Base-by-base conservation (phyloP, 208 protist genomes). In the Trypanosoma cruzi region DNA sequence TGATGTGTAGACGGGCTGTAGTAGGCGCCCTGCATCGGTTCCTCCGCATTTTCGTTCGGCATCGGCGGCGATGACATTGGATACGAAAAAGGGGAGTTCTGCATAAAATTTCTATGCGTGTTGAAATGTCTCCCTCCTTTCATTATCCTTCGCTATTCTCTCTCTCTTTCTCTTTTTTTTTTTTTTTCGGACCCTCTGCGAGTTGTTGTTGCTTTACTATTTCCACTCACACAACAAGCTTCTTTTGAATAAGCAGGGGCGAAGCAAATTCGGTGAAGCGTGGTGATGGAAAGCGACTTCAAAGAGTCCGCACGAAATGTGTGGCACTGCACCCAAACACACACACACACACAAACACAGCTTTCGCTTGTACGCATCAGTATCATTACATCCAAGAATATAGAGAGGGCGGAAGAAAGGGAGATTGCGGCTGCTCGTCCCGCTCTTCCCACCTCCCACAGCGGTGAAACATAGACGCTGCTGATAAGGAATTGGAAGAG, bases 1-100 rank as follows among this genome's bases (percentile, higher is more conserved):
- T 62, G 56, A 16, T 42, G 49, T 0, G 72, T 48, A 2, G 53
- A 31, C 16, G 57, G 16, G 58, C 37, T n/a, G 46, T 54, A 29
- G 48, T 46, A 63, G 16, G 69, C 7, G 20, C 28, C 37, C n/a
- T 37, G 68, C 18, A 46, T 60, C 8, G 36, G 4, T 10, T 59
- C 22, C 18, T 61, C 53, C 49, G 18, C 32, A 44, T 57, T 20
- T 10, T 62, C 56, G 48, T 18, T 50, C 28, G 20, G 24, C 18
- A 13, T 59, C 16, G 34, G 13, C 10, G n/a, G 32, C 32, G 16
- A 46, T 52, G 14, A 4, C 40, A 56, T 16, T 64, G 42, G 55
- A 18, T 52, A 16, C 8, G 3, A 4, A 28, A 44, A 36, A 0
- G 36, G 32, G 26, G 13, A 22, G 10, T 64, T 26, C n/a, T 37